Conservation (phyloP, 345 rosid genomes). For the Sonneratia caseolaris region DNA sequence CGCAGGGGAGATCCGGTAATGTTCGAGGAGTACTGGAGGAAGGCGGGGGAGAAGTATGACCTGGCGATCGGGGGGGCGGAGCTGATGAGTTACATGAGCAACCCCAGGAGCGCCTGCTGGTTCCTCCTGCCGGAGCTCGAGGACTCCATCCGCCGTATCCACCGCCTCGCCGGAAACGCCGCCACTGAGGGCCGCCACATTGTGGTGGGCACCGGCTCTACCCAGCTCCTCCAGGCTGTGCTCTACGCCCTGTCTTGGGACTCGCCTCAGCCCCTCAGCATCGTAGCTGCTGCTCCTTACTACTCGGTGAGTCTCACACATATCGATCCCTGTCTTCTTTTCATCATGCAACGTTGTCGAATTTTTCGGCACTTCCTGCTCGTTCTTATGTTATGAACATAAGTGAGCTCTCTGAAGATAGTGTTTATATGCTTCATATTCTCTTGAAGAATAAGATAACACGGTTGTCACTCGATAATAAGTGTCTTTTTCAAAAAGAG, state of each 20-base stretch:
- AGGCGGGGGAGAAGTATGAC: constrained; percentile 48
- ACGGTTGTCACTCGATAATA: no score
- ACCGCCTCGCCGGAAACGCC: constrained; percentile 56
- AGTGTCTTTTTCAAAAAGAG: no score
- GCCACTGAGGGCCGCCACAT: constrained; percentile 32
- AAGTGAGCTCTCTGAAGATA: no score
- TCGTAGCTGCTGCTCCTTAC: constrained; percentile 80
- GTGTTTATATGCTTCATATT: no score
- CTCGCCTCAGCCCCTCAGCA: constrained; percentile 31
- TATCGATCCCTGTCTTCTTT: background rate
- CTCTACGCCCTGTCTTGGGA: constrained; percentile 57
- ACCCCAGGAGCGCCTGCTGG: constrained; percentile 52
- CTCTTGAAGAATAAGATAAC: no score
- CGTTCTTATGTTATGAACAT: no score
- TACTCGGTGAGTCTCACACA: constrained; percentile 50
- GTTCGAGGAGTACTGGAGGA: constrained; percentile 67
- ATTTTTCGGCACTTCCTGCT: no score
- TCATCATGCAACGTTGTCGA: no score
- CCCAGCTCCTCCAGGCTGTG: constrained; percentile 67
- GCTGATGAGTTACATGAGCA: constrained; percentile 81
- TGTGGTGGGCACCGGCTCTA: constrained; percentile 83
- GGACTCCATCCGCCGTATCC: constrained; percentile 54
- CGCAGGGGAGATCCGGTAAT: constrained; percentile 82
- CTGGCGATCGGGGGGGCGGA: constrained; percentile 53
- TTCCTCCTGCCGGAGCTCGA: constrained; percentile 57